Conservation (phyloP, 177 flowering plant species). For the Vitis hybrid region DNA sequence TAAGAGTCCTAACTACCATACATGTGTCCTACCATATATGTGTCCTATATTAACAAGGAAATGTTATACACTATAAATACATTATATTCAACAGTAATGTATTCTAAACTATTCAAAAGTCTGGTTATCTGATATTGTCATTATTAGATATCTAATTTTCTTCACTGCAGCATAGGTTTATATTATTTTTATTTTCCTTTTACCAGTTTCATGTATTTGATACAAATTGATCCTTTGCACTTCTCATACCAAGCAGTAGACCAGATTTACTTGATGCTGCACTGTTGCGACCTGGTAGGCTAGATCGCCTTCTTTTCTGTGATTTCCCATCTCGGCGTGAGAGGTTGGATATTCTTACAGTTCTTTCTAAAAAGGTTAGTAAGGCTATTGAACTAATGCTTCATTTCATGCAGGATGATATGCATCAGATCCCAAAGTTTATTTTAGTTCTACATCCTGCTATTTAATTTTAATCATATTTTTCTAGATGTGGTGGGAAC, state of each 20-base stretch:
- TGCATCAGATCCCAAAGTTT: neutral
- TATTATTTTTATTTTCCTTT: neutral
- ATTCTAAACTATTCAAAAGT: no score
- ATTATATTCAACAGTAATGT: no score
- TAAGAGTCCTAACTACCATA: no score
- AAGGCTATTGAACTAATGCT: neutral
- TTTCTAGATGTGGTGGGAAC: no score
- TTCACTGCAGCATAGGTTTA: neutral
- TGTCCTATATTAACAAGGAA: no score
- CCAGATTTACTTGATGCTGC: slow-evolving; percentile 99
- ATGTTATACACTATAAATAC: no score
- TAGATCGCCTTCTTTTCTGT: slow-evolving; percentile 93
- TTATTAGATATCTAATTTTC: neutral
- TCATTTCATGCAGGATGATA: neutral
- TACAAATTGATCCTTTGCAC: neutral
- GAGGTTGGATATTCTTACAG: slow-evolving; percentile 77
- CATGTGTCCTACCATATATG: no score
- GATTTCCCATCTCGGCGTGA: slow-evolving; percentile 83
- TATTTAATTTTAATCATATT: no score
- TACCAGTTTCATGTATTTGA: neutral
- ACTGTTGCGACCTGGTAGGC: slow-evolving; percentile 90
- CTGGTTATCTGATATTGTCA: neutral
- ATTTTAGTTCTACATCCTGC: no score
- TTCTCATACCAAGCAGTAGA: slow-evolving; percentile 52
- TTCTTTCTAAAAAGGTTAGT: slow-evolving; percentile 83